Evolutionary conservation across 2,329 filamentous ascomycete species (phyloP), one percentile per base, ranked within the genome.

Genomic region (Sclerotinia spermophila): DNA sequence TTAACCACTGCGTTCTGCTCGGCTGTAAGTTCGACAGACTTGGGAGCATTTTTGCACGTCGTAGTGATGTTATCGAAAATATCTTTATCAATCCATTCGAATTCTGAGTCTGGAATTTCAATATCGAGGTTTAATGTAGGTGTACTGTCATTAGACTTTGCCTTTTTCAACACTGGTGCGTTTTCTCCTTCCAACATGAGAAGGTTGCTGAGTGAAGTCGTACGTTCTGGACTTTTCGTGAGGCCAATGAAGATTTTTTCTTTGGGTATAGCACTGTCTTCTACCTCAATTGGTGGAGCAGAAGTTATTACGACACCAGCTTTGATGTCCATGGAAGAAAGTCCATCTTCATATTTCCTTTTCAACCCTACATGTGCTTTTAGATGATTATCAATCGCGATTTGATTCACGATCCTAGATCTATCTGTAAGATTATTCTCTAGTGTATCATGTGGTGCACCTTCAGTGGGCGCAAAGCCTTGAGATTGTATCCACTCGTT

Each of bases 1-100:
- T 73, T 21, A 2, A 76, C 75, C 1, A 78, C 77, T 7, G 45
- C 60, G 21, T 76, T 42, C 61, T 78, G 75, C 58, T 73, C 74
- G 5, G 69, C 51, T 17, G 77, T 76, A 53, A 78, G 75, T 15
- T 61, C 30, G 13, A 76, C 35, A 5, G 61, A 19, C 33, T 67
- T 58, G 33, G 60, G 44, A 13, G 2, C 3, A 8, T 33, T 15
- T 60, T 44, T 10, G 13, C 19, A 44, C 5, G n/a, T 13, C 24
- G 55, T 3, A 7, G 8, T 15, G 24, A 30, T 24, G 15, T 30
- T 60, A 33, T 51, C 5, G 17, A 40, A 40, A 30, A 60, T 10
- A 13, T 62, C 66, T 5, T 59, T n/a, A 44, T 68, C 33, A 21
- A 38, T 51, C 38, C 27, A 30, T 51, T 71, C 67, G 56, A 40